phyloP scores from a whole-genome alignment of 345 rosid genomes.

The Arabidopsis arenosa region DNA sequence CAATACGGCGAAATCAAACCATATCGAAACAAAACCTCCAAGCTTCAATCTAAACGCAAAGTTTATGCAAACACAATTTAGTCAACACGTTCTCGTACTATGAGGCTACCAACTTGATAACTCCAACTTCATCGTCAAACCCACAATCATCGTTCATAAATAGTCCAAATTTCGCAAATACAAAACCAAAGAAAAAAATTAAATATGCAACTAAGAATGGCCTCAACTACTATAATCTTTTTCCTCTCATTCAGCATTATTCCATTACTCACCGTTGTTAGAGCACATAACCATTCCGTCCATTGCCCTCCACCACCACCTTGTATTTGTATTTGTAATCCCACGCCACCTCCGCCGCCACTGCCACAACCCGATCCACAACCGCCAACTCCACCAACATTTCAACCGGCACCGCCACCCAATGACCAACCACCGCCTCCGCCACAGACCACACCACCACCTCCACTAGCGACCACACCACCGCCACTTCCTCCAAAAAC shows the following conservation, averaged over 20 bases:
- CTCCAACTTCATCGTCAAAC: background rate
- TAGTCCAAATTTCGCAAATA: background rate
- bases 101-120: background rate
- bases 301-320: conserved; percentile 31
- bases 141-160: background rate
- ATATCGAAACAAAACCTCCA: background rate
- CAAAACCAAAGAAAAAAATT: background rate
- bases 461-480: background rate
- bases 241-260: conserved; percentile 1
- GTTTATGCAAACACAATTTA: conserved; percentile 2
- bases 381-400: background rate
- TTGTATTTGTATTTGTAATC: conserved; percentile 33
- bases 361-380: background rate
- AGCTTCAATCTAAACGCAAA: conserved; percentile 5
- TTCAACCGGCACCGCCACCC: too few relatives aligned
- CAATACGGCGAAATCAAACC: background rate
- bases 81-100: conserved; percentile 17
- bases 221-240: background rate
- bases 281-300: background rate
- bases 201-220: background rate
- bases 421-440: background rate
- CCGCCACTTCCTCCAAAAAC: background rate
- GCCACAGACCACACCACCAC: background rate
- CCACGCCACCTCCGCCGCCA: background rate
- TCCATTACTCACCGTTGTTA: conserved; percentile 2